Base-by-base conservation (phyloP, 352 stramenopile species). In the Globisporangium abappressorium region DNA sequence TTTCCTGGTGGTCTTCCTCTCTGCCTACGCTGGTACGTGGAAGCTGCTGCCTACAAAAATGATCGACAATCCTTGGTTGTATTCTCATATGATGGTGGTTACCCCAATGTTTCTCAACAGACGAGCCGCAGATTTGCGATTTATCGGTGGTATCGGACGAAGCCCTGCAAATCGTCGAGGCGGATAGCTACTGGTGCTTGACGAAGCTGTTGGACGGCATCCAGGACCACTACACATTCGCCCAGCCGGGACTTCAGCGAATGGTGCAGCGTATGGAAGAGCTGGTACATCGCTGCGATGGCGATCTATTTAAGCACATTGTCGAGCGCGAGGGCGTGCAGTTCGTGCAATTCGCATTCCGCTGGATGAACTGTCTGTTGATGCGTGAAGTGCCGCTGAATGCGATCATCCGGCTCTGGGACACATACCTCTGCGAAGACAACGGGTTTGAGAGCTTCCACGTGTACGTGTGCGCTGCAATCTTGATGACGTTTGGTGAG, bases 331-430 rank as follows among this genome's bases (percentile, higher is more conserved):
- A 98, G 60, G 93, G 84, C 18, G 93, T 99, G 70, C 90, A 99
- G 75, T 99, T 99, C 75, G 95, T 99, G 57, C 97, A 99, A 84
- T 99, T 99, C 80, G 96, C 97, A 22, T 99, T 99, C 78, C 98
- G 98, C 51, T 99, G 98, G 97, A 99, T 99, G 95, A 99, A 99
- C 85, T 99, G 98, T 77, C 78, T 99, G 58, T 85, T 99, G 46
- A 93, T 99, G 78, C 86, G 98, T 41, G 98, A 99, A 76, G 92
- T 99, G 57, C 91, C 90, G 60, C 77, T 99, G 54, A 70, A 89
- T 68, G 94, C 93, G 65, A 98, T 99, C 55, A 89, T 99, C 41
- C 92, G 98, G 38, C 82, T 99, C 34, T 99, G 98, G 98, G 98
- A 99, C 85, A 99, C 98, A 3, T 99, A 99, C 75, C 80, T 99